Conservation (phyloP, 2,329 filamentous ascomycete species). For the Beauveria sp. region DNA sequence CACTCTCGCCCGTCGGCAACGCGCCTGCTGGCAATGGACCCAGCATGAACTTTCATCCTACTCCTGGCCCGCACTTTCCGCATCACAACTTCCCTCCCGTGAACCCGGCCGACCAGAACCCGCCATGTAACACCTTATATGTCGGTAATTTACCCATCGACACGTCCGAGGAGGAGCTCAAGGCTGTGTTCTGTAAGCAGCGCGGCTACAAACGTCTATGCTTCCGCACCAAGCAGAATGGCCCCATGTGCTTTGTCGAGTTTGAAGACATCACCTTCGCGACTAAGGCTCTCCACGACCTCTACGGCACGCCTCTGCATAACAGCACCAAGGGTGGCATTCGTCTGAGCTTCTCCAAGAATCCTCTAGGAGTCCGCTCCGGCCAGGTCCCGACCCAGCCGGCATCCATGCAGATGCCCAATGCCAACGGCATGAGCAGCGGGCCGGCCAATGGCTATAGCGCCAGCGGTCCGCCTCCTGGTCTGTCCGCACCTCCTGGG, state of each 20-base stretch:
- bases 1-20: conserved; percentile 49
- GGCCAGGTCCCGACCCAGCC: conserved; percentile 51
- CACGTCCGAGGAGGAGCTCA: conserved; percentile 91
- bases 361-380: conserved; percentile 85
- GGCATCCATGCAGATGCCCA: conserved; percentile 36
- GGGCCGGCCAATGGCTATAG: conserved; percentile 52
- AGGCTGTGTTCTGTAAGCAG: conserved; percentile 85
- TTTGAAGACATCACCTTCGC: conserved; percentile 92
- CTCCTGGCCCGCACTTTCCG: conserved; percentile 41
- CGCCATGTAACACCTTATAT: conserved; percentile 95
- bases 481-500: conserved; percentile 68
- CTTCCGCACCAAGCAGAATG: conserved; percentile 90
- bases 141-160: conserved; percentile 94
- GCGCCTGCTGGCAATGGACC: conserved; percentile 17
- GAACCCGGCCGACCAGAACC: conserved; percentile 93
- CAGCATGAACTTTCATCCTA: conserved; percentile 28
- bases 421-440: conserved; percentile 43
- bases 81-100: conserved; percentile 71
- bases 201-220: conserved; percentile 92
- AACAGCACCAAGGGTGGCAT: conserved; percentile 95
- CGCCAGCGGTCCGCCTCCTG: conserved; percentile 72
- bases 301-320: conserved; percentile 80
- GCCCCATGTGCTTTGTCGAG: conserved; percentile 98
- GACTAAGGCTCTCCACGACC: conserved; percentile 80
- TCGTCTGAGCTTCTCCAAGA: conserved; percentile 93